Percentiles rank a stretch among this genome's conserved stretches.
Evolutionary conservation across 352 stramenopile species (phyloP).

Genomic region (Elongisporangium anandrum): DNA sequence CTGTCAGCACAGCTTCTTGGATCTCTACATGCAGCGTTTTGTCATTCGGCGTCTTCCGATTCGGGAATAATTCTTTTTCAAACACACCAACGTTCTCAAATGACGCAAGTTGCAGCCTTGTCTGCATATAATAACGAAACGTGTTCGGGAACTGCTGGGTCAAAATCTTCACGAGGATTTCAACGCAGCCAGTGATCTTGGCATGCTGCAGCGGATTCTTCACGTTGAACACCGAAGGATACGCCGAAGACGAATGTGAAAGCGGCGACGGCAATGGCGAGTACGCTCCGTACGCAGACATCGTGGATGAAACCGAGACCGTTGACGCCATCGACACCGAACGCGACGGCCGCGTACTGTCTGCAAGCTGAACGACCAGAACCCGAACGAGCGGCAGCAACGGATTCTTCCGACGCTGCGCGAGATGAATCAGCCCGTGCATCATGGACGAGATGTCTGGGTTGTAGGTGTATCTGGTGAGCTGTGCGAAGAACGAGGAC

Average conservation of each 20-base stretch:
- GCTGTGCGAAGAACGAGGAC: constrained; percentile 5
- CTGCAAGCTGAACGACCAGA: constrained; percentile 35
- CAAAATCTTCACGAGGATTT: constrained; percentile 62
- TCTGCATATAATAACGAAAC: constrained; percentile 70
- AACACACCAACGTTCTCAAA: constrained; percentile 72
- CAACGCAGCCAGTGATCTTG: constrained; percentile 56
- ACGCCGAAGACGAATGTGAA: neutral
- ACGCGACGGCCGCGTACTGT: neutral
- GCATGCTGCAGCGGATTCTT: constrained; percentile 36
- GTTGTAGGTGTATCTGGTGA: constrained; percentile 44
- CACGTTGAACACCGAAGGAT: constrained; percentile 26
- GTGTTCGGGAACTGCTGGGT: constrained; percentile 73
- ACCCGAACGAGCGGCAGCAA: constrained; percentile 48
- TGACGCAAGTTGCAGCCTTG: constrained; percentile 58
- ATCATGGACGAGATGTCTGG: constrained; percentile 53
- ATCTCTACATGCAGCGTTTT: constrained; percentile 49
- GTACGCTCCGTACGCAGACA: constrained; percentile 9
- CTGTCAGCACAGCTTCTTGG: constrained; percentile 40
- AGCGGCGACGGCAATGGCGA: neutral
- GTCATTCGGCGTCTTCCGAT: constrained; percentile 43
- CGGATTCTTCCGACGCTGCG: constrained; percentile 33
- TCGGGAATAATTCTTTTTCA: constrained; percentile 62
- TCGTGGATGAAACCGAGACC: constrained; percentile 32
- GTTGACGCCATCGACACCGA: constrained; percentile 38
- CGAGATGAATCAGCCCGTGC: constrained; percentile 63